These are phyloP conservation scores for Lippia alba DNA, from an alignment of 305 asterid genomes.

Conservation along the genomic window DNA sequence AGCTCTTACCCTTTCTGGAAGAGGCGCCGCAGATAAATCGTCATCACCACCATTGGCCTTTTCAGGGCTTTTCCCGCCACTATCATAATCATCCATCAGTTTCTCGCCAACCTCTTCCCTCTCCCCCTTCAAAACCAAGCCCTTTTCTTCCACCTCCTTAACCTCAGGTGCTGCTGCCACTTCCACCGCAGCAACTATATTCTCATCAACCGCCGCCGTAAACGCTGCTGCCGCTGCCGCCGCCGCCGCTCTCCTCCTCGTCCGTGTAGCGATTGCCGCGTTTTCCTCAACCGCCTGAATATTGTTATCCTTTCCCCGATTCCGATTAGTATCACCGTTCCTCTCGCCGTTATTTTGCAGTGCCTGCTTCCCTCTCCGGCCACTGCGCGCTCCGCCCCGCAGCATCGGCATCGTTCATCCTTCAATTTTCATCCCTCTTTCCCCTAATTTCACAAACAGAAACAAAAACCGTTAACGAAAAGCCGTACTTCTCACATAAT, in stretches of 20 bases:
- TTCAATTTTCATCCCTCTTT: conserved; percentile 54
- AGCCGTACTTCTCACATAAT: background rate
- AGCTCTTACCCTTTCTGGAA: conserved; percentile 70
- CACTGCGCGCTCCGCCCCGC: conserved; percentile 81
- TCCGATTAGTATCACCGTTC: conserved; percentile 31
- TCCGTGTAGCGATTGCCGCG: conserved; percentile 76
- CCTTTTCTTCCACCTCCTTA: conserved; percentile 44
- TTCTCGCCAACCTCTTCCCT: conserved; percentile 57
- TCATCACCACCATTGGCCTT: conserved; percentile 70
- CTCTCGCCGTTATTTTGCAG: conserved; percentile 37
- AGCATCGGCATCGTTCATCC: conserved; percentile 84
- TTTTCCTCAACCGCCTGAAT: conserved; percentile 47
- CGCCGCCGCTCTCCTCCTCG: conserved; percentile 69
- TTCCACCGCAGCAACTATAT: conserved; percentile 49
- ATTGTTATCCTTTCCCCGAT: conserved; percentile 23
- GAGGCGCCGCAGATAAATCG: conserved; percentile 57
- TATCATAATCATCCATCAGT: conserved; percentile 61
- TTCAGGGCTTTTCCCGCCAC: conserved; percentile 61
- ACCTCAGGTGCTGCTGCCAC: conserved; percentile 41
- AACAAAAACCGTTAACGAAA: background rate
- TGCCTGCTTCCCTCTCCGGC: conserved; percentile 54
- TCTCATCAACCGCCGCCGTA: conserved; percentile 52
- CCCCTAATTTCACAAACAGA: conserved; percentile 29
- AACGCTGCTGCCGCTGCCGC: conserved; percentile 57
- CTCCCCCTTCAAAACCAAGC: conserved; percentile 42